Conservation (phyloP, 106 monocot species). For the Amphibolis antarctica region DNA sequence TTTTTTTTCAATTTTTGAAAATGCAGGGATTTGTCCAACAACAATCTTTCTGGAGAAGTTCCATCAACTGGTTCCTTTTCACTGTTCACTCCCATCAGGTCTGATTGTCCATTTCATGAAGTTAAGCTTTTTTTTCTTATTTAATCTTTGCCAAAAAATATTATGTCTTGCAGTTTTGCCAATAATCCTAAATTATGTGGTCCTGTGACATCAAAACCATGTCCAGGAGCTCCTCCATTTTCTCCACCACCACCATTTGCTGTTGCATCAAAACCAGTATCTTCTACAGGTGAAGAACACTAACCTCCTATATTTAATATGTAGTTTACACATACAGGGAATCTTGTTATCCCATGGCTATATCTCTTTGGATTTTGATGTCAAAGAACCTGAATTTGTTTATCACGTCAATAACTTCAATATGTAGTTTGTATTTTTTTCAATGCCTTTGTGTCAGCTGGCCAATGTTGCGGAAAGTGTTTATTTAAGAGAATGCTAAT, state of each 20-base stretch:
- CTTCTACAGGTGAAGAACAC: conserved; percentile 29
- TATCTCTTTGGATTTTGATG: no score
- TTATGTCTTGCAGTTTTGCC: not conserved
- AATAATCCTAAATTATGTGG: conserved; percentile 39
- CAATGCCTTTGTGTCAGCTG: no score
- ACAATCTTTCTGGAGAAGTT: conserved; percentile 41
- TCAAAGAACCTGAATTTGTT: no score
- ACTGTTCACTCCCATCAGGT: conserved; percentile 67
- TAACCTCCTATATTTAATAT: not conserved
- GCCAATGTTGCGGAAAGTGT: no score
- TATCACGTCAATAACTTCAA: no score
- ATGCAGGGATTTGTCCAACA: conserved; percentile 57
- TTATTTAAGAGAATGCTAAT: no score
- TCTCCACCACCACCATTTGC: conserved; percentile 39
- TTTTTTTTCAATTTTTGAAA: conserved; percentile 4
- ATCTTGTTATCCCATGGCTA: no score
- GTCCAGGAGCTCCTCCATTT: conserved; percentile 39
- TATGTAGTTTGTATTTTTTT: no score
- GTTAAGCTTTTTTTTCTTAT: not conserved
- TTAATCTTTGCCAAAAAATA: not conserved
- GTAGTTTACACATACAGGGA: not conserved
- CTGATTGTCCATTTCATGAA: not conserved
- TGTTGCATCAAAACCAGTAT: conserved; percentile 14
- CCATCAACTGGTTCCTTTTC: conserved; percentile 58
- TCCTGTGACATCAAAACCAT: conserved; percentile 23